phyloP scores from a whole-genome alignment of 1,284 basidiomycete genomes.

The Calocybe gambosa region DNA sequence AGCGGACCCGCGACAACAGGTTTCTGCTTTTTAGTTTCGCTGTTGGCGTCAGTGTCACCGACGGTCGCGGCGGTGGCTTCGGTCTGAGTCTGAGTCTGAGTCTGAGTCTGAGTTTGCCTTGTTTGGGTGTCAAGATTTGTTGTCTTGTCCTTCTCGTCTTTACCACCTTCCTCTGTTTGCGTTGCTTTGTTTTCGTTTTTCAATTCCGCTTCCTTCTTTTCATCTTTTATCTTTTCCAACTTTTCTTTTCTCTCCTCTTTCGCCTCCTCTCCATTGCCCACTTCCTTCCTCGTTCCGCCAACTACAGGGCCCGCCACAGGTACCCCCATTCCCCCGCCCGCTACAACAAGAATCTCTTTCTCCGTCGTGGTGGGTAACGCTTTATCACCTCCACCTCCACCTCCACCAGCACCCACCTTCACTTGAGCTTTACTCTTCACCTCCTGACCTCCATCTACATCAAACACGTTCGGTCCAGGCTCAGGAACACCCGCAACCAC shows the following conservation, averaged over 20 bases:
- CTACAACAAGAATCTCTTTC: conserved; percentile 31
- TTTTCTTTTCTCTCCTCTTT: conserved; percentile 1
- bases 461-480: conserved; percentile 67
- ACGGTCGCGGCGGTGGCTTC: not conserved
- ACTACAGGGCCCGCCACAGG: conserved; percentile 11
- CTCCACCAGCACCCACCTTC: conserved; percentile 9
- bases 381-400: too few species aligned
- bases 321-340: conserved; percentile 5
- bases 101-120: too few species aligned
- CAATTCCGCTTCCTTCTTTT: conserved; percentile 1
- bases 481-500: conserved; percentile 43
- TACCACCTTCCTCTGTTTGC: too few species aligned
- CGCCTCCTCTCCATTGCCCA: conserved; percentile 1
- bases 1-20: conserved; percentile 10
- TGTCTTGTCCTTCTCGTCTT: too few species aligned
- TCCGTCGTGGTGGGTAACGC: conserved; percentile 24
- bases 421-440: conserved; percentile 28
- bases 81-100: too few species aligned
- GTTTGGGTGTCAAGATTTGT: too few species aligned
- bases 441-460: conserved; percentile 30
- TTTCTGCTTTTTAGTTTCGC: conserved; percentile 3
- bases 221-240: not conserved
- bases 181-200: too few species aligned
- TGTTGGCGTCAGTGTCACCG: not conserved
- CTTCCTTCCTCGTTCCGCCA: conserved; percentile 13